Conservation (phyloP, 805 yeast species). For the Candida golubevii region DNA sequence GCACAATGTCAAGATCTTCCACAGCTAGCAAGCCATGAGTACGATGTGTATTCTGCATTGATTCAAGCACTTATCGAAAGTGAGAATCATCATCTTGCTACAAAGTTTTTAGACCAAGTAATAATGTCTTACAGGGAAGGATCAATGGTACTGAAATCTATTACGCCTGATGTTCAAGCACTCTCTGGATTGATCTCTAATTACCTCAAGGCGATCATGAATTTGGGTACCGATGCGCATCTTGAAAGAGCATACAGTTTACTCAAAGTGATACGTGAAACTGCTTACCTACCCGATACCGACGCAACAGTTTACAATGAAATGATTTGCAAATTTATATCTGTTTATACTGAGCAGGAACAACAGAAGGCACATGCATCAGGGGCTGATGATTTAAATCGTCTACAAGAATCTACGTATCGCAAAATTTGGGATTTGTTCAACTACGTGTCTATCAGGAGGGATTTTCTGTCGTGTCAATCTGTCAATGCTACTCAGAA, state of each 20-base stretch:
- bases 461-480: slow-evolving; percentile 18
- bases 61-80: slow-evolving; percentile 51
- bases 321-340: slow-evolving; percentile 25
- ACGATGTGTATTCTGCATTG: slow-evolving; percentile 46
- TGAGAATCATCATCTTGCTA: slow-evolving; percentile 47
- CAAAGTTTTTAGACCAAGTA: slow-evolving; percentile 53
- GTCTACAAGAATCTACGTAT: slow-evolving; percentile 14
- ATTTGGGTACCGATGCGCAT: slow-evolving; percentile 15
- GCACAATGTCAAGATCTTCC: slow-evolving; percentile 12
- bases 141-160: slow-evolving; percentile 9
- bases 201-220: slow-evolving; percentile 36
- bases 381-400: slow-evolving; percentile 3
- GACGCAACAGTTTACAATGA: slow-evolving; percentile 27
- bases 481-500: slow-evolving; percentile 23
- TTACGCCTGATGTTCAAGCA: slow-evolving; percentile 16
- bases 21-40: slow-evolving; percentile 28
- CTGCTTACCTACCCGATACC: slow-evolving; percentile 35
- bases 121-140: slow-evolving; percentile 41
- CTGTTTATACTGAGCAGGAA: slow-evolving; percentile 18
- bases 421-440: slow-evolving; percentile 29
- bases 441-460: slow-evolving; percentile 32
- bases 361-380: slow-evolving; percentile 7
- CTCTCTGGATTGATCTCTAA: slow-evolving; percentile 40
- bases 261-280: slow-evolving; percentile 24
- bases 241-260: slow-evolving; percentile 23